phyloP scores from a whole-genome alignment of 2,329 filamentous ascomycete species.

The Talaromyces sp. region DNA sequence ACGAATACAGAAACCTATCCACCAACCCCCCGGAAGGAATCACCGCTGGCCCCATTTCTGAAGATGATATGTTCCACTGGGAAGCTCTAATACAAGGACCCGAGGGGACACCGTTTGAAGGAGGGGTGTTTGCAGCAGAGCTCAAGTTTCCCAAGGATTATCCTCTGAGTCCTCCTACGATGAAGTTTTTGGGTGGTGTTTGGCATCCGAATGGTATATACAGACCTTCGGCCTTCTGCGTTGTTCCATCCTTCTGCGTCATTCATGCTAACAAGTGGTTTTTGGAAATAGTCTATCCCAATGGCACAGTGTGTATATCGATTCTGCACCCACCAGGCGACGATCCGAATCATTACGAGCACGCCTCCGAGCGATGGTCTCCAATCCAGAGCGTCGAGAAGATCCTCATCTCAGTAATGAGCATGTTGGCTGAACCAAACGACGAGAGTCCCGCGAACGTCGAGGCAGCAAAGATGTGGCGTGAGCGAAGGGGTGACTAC shows the following conservation, averaged over 20 bases:
- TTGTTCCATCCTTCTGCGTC: too few species aligned
- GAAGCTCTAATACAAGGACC: conserved; percentile 94
- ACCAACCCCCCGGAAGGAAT: conserved; percentile 97
- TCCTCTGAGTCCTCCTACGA: conserved; percentile 88
- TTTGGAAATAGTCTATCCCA: conserved; percentile 67
- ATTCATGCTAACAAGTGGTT: too few species aligned
- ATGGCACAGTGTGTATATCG: conserved; percentile 93
- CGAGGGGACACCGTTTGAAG: conserved; percentile 92
- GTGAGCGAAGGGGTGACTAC: conserved; percentile 76
- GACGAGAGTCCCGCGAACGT: conserved; percentile 96
- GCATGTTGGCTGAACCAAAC: conserved; percentile 95
- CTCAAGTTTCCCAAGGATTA: conserved; percentile 95
- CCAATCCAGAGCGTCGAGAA: conserved; percentile 97
- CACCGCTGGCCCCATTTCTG: conserved; percentile 83
- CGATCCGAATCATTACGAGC: conserved; percentile 97
- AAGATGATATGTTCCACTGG: conserved; percentile 95
- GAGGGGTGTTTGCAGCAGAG: conserved; percentile 90
- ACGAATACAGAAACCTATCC: conserved; percentile 91
- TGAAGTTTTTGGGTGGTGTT: conserved; percentile 82
- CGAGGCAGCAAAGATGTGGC: conserved; percentile 94
- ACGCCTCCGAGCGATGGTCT: conserved; percentile 90
- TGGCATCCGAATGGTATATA: conserved; percentile 89
- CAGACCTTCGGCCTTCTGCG: too few species aligned
- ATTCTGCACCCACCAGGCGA: conserved; percentile 95
- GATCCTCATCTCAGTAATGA: conserved; percentile 95